Conservation (phyloP, 2,329 filamentous ascomycete species). For the Cladosporium sp. region DNA sequence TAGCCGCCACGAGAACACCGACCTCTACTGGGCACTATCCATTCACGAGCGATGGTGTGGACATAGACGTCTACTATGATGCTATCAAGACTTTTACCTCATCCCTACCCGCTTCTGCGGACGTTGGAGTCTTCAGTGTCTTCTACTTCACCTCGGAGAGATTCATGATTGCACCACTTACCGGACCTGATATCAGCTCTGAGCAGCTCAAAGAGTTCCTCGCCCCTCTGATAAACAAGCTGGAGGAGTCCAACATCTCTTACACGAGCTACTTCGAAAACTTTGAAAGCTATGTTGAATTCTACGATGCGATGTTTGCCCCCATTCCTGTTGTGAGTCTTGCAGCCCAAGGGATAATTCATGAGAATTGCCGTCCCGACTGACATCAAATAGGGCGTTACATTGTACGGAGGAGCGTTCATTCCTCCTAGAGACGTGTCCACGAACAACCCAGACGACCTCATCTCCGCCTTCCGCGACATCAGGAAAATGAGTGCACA, state of each 20-base stretch:
- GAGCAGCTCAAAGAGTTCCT: slow-evolving; percentile 42
- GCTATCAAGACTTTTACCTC: slow-evolving; percentile 46
- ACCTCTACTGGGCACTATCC: slow-evolving; percentile 60
- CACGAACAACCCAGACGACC: slow-evolving; percentile 24
- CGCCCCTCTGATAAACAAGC: slow-evolving; percentile 39
- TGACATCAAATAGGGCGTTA: slow-evolving; percentile 16
- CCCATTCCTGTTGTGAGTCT: slow-evolving; percentile 29
- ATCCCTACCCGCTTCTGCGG: slow-evolving; percentile 45
- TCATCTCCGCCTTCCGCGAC: slow-evolving; percentile 31
- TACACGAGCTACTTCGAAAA: slow-evolving; percentile 29
- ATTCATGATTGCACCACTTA: slow-evolving; percentile 43
- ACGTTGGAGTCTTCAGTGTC: slow-evolving; percentile 46
- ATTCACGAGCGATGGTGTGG: slow-evolving; percentile 32
- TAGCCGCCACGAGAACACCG: slow-evolving; percentile 43
- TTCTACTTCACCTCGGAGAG: slow-evolving; percentile 51
- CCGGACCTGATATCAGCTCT: slow-evolving; percentile 43
- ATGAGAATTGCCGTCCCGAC: background rate
- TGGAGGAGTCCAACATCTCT: slow-evolving; percentile 34
- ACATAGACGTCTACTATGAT: slow-evolving; percentile 43
- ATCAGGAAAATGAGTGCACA: slow-evolving; percentile 32
- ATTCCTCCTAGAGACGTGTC: slow-evolving; percentile 33
- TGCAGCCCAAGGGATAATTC: background rate
- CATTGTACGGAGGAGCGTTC: slow-evolving; percentile 27
- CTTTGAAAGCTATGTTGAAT: slow-evolving; percentile 30
- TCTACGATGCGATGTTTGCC: slow-evolving; percentile 31